phyloP scores from a whole-genome alignment of 2,329 filamentous ascomycete genomes.

The Microdochium paspali region DNA sequence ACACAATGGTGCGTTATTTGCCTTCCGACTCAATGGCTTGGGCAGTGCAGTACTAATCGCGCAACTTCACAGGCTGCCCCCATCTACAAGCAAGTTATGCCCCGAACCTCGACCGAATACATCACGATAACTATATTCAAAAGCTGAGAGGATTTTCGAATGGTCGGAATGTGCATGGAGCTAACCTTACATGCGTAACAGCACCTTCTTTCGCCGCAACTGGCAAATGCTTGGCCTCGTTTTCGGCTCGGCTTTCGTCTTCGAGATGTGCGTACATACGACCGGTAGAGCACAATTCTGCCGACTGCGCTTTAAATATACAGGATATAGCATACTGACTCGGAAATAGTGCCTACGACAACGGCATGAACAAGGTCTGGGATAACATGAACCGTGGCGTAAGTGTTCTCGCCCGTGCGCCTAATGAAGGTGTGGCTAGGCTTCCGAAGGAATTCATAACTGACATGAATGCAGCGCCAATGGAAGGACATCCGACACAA shows the following conservation, averaged over 20 bases:
- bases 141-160: conserved; percentile 10
- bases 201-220: conserved; percentile 79
- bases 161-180: neutral
- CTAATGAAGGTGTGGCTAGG: too few species aligned
- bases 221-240: conserved; percentile 78
- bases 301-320: too few species aligned
- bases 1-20: neutral
- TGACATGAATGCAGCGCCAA: conserved; percentile 63
- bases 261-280: conserved; percentile 70
- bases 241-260: conserved; percentile 79
- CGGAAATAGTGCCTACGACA: conserved; percentile 66
- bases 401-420: too few species aligned
- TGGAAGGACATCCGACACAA: conserved; percentile 98
- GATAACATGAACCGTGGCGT: conserved; percentile 86
- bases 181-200: conserved; percentile 30
- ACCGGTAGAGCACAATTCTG: conserved; percentile 1
- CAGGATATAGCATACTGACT: conserved; percentile 17
- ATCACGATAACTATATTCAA: conserved; percentile 3
- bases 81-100: conserved; percentile 12
- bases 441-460: too few species aligned
- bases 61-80: conserved; percentile 2
- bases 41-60: conserved; percentile 2
- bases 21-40: neutral
- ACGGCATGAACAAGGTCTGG: conserved; percentile 76
- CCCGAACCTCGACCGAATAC: neutral